Evolutionary conservation across 2,329 filamentous ascomycete genomes (phyloP), one percentile per base, ranked within the genome.

Genomic region (Fonsecaea pugnacius): DNA sequence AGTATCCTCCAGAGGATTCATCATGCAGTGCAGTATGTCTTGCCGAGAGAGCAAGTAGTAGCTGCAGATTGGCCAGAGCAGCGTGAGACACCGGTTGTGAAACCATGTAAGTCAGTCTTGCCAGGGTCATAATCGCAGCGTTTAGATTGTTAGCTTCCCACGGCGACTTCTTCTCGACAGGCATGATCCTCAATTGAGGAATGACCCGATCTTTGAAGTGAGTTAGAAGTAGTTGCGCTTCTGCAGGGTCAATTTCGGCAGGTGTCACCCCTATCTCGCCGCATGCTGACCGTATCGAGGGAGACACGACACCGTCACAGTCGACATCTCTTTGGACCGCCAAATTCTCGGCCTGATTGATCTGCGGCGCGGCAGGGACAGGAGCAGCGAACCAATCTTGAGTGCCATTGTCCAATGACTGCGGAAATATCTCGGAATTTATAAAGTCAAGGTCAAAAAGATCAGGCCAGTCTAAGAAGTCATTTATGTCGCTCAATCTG

Each of bases 121-220:
- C 70, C 51, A 72, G 72, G 7, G 74, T 74, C 3, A 73, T 65
- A 9, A 76, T 69, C 1, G 74, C 75, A 9, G 70, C 69, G 0
- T 74, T 70, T 3, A 75, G 62, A 48, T 76, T 74, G 46, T 75
- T 52, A 14, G 75, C 73, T 55, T 73, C 72, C 73, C 74, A 77
- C 2, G 75, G 75, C 1, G 74, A 74, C 57, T 76, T 76, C 33
- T 72, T 66, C 1, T 71, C 70, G 5, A 72, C 66, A 1, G 74
- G 74, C 54, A 76, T 70, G 10, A 72, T 70, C 67, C 72, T 71
- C 55, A 76, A 73, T 4, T 72, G 72, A 1, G 71, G 69, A 38
- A 76, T 73, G 3, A 77, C 73, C 18, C 70, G 63, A 38, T 75
- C 70, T 24, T 74, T 72, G 35, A 75, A 77, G 58, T 76, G 71